Base-by-base conservation (phyloP, 371 early-diverging fungal species). In the Actinomortierella wolfii region DNA sequence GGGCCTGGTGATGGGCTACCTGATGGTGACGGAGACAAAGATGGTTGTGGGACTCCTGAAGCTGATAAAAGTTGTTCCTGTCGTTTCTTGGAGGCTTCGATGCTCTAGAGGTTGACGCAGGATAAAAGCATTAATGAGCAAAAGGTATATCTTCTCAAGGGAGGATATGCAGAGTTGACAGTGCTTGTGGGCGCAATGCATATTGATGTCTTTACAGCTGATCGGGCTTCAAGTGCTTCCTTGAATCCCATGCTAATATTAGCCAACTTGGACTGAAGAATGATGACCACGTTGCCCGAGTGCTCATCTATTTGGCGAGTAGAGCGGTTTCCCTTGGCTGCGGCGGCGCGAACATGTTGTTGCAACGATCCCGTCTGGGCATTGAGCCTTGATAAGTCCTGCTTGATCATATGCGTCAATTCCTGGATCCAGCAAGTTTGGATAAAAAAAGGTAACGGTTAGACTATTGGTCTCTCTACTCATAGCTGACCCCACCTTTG, bases 261-360 rank as follows among this genome's bases (percentile, higher is more conserved):
- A 1, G 97, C 97, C 45, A 98, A 79, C 76, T 89, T 92, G 54
- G 94, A 89, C 78, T 97, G 97, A 62, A 98, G 76, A 43, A 89
- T 85, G 17, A 94, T 87, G 20, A 98, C 94, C 13, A 98, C 92
- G 67, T 93, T 93, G n/a, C 89, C 77, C 13, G 93, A 90, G 81
- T 98, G 99, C 65, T 97, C 96, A 23, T 83, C 83, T 46, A 88
- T 88, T 66, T 96, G 94, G 50, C 89, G 85, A 9, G 82, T 80
- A 0, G 76, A 64, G 34, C 82, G 82, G 51, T 59, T 64, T 17
- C 63, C 55, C 51, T 79, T 81, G 41, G 87, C 87, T 1, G 77
- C 67, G 23, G 81, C 82, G n/a, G 86, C 84, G n/a, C 78, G 77
- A 17, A 83, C 66, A 59, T 86, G 87, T 13, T 83, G 82, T 68